Percentiles rank a stretch among this genome's conserved stretches.
Conservation (phyloP, 345 rosid species). For the Xanthoceras sorbifolium region DNA sequence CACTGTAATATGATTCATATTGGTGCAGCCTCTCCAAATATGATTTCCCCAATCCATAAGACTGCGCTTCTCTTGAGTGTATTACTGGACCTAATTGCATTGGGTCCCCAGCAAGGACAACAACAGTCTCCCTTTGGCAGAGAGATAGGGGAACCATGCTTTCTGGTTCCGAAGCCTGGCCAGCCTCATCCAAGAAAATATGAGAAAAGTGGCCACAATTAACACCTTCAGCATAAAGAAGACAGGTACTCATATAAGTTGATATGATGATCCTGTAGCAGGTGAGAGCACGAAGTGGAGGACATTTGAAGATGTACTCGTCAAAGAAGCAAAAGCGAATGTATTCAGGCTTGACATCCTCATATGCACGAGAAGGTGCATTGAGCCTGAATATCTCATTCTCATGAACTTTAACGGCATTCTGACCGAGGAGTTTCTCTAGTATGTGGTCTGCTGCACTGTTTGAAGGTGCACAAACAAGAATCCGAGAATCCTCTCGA, state of each 20-base stretch:
- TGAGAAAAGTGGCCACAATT: constrained; percentile 85
- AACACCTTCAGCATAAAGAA: constrained; percentile 76
- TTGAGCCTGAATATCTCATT: constrained; percentile 80
- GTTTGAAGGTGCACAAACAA: constrained; percentile 91
- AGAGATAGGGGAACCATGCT: constrained; percentile 77
- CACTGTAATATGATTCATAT: constrained; percentile 45
- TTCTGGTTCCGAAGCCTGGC: constrained; percentile 98
- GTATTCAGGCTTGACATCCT: constrained; percentile 63
- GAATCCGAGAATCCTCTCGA: constrained; percentile 48
- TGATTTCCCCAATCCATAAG: constrained; percentile 68
- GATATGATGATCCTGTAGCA: constrained; percentile 65
- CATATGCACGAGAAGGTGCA: constrained; percentile 71
- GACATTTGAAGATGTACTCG: constrained; percentile 65
- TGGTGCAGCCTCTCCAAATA: constrained; percentile 81
- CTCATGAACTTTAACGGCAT: constrained; percentile 47
- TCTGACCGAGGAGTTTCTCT: constrained; percentile 56
- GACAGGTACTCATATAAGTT: constrained; percentile 86
- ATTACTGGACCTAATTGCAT: constrained; percentile 94
- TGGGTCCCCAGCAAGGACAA: constrained; percentile 97
- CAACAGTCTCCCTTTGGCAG: constrained; percentile 65
- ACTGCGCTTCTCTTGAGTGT: constrained; percentile 67
- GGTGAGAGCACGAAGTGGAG: constrained; percentile 56
- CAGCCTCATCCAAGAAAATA: constrained; percentile 91
- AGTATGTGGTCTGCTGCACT: constrained; percentile 88
- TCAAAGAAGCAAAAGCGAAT: constrained; percentile 72